These are phyloP conservation scores for Populus ilicifolia DNA, from an alignment of 345 rosid genomes.

Conservation along the genomic window DNA sequence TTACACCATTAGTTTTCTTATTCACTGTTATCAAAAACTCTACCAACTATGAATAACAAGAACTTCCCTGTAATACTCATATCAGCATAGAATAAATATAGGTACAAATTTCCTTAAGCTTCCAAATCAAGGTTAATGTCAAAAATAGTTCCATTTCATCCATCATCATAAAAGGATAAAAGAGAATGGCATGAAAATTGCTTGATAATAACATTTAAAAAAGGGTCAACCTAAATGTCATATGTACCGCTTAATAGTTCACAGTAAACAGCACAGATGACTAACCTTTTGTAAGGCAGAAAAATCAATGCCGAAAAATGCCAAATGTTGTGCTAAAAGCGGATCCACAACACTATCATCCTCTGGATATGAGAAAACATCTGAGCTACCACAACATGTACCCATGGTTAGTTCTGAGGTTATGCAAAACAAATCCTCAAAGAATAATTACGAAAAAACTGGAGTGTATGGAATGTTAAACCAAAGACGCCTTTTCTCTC, in stretches of 20 bases:
- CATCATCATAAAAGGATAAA: not conserved
- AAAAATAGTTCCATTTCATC: not conserved
- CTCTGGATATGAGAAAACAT: conserved; percentile 94
- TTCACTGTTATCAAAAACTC: not conserved
- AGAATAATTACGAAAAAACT: not conserved
- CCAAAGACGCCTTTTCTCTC: not conserved
- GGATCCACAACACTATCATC: conserved; percentile 92
- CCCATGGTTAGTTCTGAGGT: conserved; percentile 37
- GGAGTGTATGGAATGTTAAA: not conserved
- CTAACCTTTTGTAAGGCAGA: conserved; percentile 89
- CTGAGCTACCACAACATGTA: conserved; percentile 84
- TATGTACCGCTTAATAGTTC: not conserved
- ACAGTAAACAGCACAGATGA: not conserved
- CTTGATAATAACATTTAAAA: no score
- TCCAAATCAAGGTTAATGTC: not conserved
- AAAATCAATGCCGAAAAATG: conserved; percentile 95
- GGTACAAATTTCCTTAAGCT: not conserved
- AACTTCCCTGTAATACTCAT: not conserved
- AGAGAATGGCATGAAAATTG: not conserved
- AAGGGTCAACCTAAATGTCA: not conserved
- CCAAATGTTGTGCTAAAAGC: conserved; percentile 83
- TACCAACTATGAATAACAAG: not conserved
- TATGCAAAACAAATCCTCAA: not conserved
- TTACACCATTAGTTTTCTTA: not conserved
- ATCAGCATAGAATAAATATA: not conserved